A percentile compares a stretch with the other conserved stretches of the same genome.
Conservation (phyloP, 805 yeast genomes). For the Candida sithepensis region DNA sequence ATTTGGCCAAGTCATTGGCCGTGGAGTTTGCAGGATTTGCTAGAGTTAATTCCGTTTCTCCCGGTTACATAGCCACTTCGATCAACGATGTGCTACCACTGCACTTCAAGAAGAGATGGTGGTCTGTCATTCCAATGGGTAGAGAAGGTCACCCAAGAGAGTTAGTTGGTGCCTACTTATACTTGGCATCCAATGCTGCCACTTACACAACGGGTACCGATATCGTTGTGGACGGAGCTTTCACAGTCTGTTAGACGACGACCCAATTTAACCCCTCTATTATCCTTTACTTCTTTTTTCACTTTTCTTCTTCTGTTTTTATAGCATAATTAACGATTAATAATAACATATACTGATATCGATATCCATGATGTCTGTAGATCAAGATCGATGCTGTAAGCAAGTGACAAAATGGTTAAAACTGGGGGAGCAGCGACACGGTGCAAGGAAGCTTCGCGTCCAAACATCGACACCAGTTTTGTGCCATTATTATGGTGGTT, state of each 20-base stretch:
- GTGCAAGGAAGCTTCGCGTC: no score
- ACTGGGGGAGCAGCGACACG: no score
- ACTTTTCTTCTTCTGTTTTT: not conserved
- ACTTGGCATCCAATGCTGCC: conserved; percentile 50
- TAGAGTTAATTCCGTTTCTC: conserved; percentile 48
- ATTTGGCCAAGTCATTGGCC: conserved; percentile 44
- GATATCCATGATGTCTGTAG: no score
- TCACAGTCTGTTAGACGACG: conserved; percentile 35
- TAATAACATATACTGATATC: no score
- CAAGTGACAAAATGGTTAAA: no score
- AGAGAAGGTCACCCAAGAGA: conserved; percentile 47
- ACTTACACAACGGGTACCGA: conserved; percentile 48
- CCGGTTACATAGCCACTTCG: conserved; percentile 48
- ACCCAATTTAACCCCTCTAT: no score
- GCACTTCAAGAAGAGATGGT: conserved; percentile 26
- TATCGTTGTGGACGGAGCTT: conserved; percentile 49
- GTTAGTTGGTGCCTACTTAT: conserved; percentile 50
- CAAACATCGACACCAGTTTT: no score
- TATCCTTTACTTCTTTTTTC: not conserved
- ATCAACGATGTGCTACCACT: conserved; percentile 31
- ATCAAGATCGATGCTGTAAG: no score
- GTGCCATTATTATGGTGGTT: no score
- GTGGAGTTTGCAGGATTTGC: conserved; percentile 50
- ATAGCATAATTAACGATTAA: no score
- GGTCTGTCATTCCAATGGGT: conserved; percentile 38